Evolutionary conservation across 148 eudicot species (phyloP).

Genomic region (Euryodendron excelsum): DNA sequence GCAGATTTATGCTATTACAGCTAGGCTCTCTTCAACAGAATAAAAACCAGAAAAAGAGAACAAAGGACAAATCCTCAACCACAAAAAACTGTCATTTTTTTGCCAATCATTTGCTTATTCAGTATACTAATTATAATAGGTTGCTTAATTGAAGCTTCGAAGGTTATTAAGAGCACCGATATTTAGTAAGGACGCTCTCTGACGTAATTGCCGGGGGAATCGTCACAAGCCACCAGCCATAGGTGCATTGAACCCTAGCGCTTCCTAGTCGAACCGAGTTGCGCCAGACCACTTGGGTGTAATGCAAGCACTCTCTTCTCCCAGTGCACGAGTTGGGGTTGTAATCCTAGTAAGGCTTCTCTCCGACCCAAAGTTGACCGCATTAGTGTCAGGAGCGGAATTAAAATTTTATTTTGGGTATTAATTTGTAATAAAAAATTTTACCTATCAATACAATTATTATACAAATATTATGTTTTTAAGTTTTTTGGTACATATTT

Average conservation of each 20-base stretch:
- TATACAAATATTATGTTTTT: no score
- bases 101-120: no score
- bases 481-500: no score
- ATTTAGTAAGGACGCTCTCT: neutral
- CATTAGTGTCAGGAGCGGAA: no score
- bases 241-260: slow-evolving; percentile 17
- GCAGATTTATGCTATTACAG: slow-evolving; percentile 4
- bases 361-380: slow-evolving; percentile 16
- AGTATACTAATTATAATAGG: no score
- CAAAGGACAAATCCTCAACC: neutral
- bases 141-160: no score
- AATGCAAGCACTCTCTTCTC: slow-evolving; percentile 10
- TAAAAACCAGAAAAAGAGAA: neutral
- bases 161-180: neutral
- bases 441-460: no score
- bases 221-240: slow-evolving; percentile 9
- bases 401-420: no score
- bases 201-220: slow-evolving; percentile 16
- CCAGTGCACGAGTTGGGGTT: neutral
- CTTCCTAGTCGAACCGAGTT: slow-evolving; percentile 22
- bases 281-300: slow-evolving; percentile 29
- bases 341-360: slow-evolving; percentile 16
- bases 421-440: no score
- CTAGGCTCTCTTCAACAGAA: neutral
- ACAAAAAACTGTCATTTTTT: no score